Percentiles rank a stretch among this genome's conserved stretches.
These are phyloP conservation scores for Termitomyces heimii DNA, from an alignment of 768 basidiomycete genomes.

Conservation along the genomic window DNA sequence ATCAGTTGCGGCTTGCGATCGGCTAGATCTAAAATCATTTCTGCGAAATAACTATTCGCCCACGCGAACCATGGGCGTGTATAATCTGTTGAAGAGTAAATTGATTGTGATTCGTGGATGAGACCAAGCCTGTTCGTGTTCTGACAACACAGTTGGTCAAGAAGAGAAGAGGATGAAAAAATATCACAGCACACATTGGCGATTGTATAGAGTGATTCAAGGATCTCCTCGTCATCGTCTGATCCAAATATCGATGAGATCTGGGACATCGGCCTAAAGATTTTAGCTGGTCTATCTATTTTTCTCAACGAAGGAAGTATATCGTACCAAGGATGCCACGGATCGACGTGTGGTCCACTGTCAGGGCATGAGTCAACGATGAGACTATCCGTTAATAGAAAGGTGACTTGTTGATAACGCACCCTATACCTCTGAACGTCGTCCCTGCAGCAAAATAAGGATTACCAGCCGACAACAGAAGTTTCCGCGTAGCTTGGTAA, in stretches of 20 bases:
- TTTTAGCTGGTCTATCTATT: not conserved
- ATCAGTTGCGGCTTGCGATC: slow-evolving; percentile 66
- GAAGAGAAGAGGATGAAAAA: slow-evolving; percentile 4
- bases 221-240: slow-evolving; percentile 65
- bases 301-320: not conserved
- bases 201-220: slow-evolving; percentile 54
- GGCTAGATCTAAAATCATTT: slow-evolving; percentile 76
- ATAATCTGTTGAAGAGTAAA: slow-evolving; percentile 51
- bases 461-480: slow-evolving; percentile 56
- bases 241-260: slow-evolving; percentile 71
- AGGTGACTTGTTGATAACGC: slow-evolving; percentile 16
- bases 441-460: slow-evolving; percentile 65
- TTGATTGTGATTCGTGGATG: slow-evolving; percentile 69
- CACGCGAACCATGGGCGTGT: slow-evolving; percentile 79
- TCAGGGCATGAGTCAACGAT: not conserved
- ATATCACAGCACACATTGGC: slow-evolving; percentile 51
- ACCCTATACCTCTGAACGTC: slow-evolving; percentile 68
- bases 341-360: slow-evolving; percentile 71
- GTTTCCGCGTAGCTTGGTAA: slow-evolving; percentile 59
- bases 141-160: slow-evolving; percentile 25
- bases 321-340: slow-evolving; percentile 63
- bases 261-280: slow-evolving; percentile 67
- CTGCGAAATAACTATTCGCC: slow-evolving; percentile 81
- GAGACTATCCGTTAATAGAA: not conserved
- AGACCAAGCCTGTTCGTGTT: slow-evolving; percentile 72